These are phyloP conservation scores for Meira nashicola DNA, from an alignment of 1,284 basidiomycete species.

Conservation along the genomic window DNA sequence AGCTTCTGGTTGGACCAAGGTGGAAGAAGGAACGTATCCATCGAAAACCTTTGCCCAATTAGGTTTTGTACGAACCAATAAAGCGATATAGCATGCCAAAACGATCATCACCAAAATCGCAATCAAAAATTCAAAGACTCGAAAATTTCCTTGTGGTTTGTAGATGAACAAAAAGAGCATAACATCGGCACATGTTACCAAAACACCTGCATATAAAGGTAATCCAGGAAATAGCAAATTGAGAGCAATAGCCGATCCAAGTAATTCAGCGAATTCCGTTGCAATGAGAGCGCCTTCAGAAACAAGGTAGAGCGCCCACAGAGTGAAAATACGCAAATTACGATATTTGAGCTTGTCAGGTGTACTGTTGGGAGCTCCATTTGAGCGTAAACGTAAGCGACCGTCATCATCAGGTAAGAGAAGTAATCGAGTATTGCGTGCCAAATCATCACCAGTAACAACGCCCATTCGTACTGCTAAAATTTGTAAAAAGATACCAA, in stretches of 20 bases:
- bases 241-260: slow-evolving; percentile 74
- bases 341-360: slow-evolving; percentile 22
- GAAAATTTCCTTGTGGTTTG: slow-evolving; percentile 50
- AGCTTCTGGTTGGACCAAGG: slow-evolving; percentile 59
- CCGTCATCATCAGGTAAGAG: slow-evolving; percentile 22
- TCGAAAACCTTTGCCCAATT: slow-evolving; percentile 73
- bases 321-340: slow-evolving; percentile 2
- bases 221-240: slow-evolving; percentile 75
- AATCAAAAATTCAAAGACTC: slow-evolving; percentile 66
- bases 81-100: slow-evolving; percentile 68
- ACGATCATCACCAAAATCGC: slow-evolving; percentile 58
- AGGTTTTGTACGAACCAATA: slow-evolving; percentile 70
- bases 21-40: slow-evolving; percentile 74
- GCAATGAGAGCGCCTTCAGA: slow-evolving; percentile 71
- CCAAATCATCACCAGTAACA: slow-evolving; percentile 55
- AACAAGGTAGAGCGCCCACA: slow-evolving; percentile 58
- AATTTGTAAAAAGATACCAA: slow-evolving; percentile 74
- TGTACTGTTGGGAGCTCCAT: not conserved
- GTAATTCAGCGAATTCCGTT: slow-evolving; percentile 62
- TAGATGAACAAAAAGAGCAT: slow-evolving; percentile 62
- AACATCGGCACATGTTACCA: slow-evolving; percentile 79
- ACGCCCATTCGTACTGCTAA: slow-evolving; percentile 58
- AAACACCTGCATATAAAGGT: slow-evolving; percentile 56
- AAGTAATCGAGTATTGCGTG: slow-evolving; percentile 33
- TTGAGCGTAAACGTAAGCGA: not conserved